Evolutionary conservation across 108 stramenopile genomes (phyloP), one percentile per base, ranked within the genome.

Genomic region (Discostella pseudostelligera): DNA sequence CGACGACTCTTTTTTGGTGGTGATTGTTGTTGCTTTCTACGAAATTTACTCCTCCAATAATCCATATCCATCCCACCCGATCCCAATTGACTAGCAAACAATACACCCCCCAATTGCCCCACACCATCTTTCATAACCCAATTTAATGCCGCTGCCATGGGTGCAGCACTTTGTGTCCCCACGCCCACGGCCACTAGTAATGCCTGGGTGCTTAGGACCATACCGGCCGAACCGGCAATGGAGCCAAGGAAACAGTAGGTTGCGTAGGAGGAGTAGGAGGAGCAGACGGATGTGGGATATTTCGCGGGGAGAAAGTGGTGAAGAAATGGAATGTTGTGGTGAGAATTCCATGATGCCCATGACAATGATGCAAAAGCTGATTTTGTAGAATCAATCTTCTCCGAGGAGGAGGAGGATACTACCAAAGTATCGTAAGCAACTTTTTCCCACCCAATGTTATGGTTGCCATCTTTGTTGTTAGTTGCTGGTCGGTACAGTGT

Each of bases 121-220:
- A 96, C 70, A 14, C 97, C 97, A 64, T 98, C 98, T 78, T 98
- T 98, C 60, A 98, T 81, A 6, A 97, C 90, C 98, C 98, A 98
- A 69, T 97, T 96, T 14, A 96, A 67, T n/a, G 96, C 92, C 29
- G 97, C 98, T 7, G 98, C 97, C 71, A 97, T 80, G 24, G 97
- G 94, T n/a, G 88, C 72, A 12, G 96, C 88, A 49, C 65, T 53
- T 53, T 85, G 87, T 8, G 83, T 86, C 10, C 96, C 94, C 0
- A 97, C 82, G 12, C 96, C 97, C 4, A 97, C 93, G 2, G 96
- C 96, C 42, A 90, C 66, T 20, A 99, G 74, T 12, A 97, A 73
- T 3, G 89, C 77, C 65, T 96, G 96, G 25, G 92, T 98, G 16
- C 90, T 90, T 32, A 98, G 67, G 4, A 98, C 94, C 82, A 94